Evolutionary conservation across 768 basidiomycete species (phyloP), one percentile per base, ranked within the genome.

Genomic region (Lepiota subincarnata): DNA sequence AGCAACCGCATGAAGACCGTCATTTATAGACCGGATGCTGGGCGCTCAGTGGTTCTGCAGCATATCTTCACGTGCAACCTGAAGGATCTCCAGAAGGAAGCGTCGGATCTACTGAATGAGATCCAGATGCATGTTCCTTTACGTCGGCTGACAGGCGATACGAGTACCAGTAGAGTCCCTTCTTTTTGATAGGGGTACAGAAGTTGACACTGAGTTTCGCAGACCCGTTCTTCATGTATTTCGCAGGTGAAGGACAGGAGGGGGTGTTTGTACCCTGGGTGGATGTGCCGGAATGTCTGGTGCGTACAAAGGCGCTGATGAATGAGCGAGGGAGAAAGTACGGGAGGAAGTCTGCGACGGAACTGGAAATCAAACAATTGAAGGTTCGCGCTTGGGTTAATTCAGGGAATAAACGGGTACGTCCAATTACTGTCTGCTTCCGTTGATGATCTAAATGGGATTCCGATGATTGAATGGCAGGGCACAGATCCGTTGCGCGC

Each of bases 11-110:
- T 65, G 61, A 64, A 65, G 57, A 65, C 70, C 10, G 62, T 75
- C 46, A 58, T 68, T 26, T 73, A 70, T 57, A 50, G 59, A 19
- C 54, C 68, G 34, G 55, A 48, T 19, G 57, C 55, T 1, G n/a
- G 39, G 3, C 40, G 47, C 14, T 50, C 48, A 12, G 64, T 64
- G 2, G 62, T 42, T 14, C 64, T 73, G 13, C 67, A 69, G 19
- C 80, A 82, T 52, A 55, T 82, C 39, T 82, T 80, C 57, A 77
- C 76, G 0, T 67, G 76, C n/a, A 82, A 82, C 55, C 57, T 66
- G 13, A 59, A 62, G n/a, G 28, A 48, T 2, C 61, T 79, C 41
- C 80, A 82, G 58, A 50, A 37, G 41, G 66, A 68, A 1, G 70
- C 78, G 11, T 70, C 70, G 1, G 49, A 41, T 5, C 58, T 80